phyloP scores from a whole-genome alignment of 1,139 yeast species.

The Fermentozyma sake region DNA sequence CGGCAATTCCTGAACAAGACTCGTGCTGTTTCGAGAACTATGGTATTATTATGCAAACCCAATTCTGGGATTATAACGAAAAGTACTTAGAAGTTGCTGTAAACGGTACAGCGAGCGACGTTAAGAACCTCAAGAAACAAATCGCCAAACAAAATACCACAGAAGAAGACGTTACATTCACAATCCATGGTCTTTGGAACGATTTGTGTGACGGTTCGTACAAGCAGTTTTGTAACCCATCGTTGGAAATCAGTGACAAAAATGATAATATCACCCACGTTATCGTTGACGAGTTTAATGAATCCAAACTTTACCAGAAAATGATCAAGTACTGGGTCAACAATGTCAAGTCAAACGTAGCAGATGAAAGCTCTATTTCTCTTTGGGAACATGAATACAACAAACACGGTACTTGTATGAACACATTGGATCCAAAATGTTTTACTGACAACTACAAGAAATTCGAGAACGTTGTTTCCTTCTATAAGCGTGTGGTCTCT shows the following conservation, averaged over 20 bases:
- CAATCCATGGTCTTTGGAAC: constrained; percentile 42
- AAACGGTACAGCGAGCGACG: constrained; percentile 11
- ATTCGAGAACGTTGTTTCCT: constrained; percentile 31
- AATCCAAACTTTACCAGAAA: constrained; percentile 23
- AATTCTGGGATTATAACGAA: constrained; percentile 38
- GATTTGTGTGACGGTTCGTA: constrained; percentile 36
- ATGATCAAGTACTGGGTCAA: constrained; percentile 37
- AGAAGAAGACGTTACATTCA: constrained; percentile 19
- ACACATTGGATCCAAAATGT: constrained; percentile 34
- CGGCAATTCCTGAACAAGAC: constrained; percentile 18
- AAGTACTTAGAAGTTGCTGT: constrained; percentile 15
- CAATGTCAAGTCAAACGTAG: constrained; percentile 30
- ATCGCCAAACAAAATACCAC: constrained; percentile 5
- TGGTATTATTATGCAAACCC: constrained; percentile 36
- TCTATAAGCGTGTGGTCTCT: constrained; percentile 31
- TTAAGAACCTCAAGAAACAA: constrained; percentile 7
- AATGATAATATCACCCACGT: constrained; percentile 27
- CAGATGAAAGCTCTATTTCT: constrained; percentile 19
- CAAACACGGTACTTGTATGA: constrained; percentile 45
- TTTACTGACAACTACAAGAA: constrained; percentile 27
- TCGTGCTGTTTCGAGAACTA: constrained; percentile 31
- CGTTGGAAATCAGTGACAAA: constrained; percentile 23
- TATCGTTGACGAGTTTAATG: constrained; percentile 24
- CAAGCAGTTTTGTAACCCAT: constrained; percentile 28
- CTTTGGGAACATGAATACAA: constrained; percentile 43